Evolutionary conservation across 2,329 filamentous ascomycete species (phyloP).

Genomic region (Beauveria bassiana): DNA sequence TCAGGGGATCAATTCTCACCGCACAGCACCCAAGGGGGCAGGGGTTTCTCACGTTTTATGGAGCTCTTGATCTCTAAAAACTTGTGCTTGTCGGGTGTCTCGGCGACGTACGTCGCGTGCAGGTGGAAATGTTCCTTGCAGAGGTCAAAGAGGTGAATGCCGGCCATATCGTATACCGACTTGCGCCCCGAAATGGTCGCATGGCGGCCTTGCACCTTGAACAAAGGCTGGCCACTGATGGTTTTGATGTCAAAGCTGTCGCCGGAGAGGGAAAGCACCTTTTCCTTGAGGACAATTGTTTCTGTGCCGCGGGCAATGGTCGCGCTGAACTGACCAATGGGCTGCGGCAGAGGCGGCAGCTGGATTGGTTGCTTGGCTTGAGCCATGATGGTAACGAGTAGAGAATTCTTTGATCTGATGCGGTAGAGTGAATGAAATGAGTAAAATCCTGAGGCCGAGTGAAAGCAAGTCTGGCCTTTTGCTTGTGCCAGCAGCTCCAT

Average conservation of each 20-base stretch:
- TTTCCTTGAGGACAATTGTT: slow-evolving; percentile 53
- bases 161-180: slow-evolving; percentile 43
- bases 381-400: not conserved
- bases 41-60: slow-evolving; percentile 37
- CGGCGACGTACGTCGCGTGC: slow-evolving; percentile 43
- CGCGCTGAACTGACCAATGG: slow-evolving; percentile 32
- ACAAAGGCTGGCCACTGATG: slow-evolving; percentile 42
- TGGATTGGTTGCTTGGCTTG: not conserved
- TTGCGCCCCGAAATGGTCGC: slow-evolving; percentile 48
- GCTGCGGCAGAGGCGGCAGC: slow-evolving; percentile 23
- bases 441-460: too few species aligned
- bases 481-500: too few species aligned
- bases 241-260: slow-evolving; percentile 58
- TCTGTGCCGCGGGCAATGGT: slow-evolving; percentile 31
- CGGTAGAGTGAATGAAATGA: too few species aligned
- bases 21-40: too few species aligned
- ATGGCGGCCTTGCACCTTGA: slow-evolving; percentile 49
- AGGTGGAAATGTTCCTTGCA: slow-evolving; percentile 43
- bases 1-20: too few species aligned
- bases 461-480: not conserved
- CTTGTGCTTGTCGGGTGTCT: slow-evolving; percentile 36
- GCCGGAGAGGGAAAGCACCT: slow-evolving; percentile 52
- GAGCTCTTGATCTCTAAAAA: slow-evolving; percentile 49
- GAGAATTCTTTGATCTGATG: too few species aligned
- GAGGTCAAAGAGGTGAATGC: slow-evolving; percentile 51